Percentiles rank a stretch among this genome's conserved stretches.
Evolutionary conservation across 257 asterid species (phyloP).

Genomic region (Penstemon davidsonii): DNA sequence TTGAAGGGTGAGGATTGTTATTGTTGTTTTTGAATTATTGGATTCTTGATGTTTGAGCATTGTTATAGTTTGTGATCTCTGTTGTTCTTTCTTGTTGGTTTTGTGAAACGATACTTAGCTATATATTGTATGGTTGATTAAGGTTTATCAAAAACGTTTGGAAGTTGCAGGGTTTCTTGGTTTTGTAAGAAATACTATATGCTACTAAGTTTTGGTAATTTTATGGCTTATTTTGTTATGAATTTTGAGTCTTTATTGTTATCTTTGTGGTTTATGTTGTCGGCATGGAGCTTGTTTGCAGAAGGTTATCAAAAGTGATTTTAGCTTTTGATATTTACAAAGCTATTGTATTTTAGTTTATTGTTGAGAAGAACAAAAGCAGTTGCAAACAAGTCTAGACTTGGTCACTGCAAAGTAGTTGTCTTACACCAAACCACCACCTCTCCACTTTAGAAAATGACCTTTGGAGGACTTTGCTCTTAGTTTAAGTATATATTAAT

Average conservation of each 20-base stretch:
- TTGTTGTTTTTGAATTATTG: slow-evolving; percentile 2
- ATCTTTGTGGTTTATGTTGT: neutral
- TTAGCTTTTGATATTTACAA: neutral
- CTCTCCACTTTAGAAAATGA: neutral
- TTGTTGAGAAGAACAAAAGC: too few species aligned
- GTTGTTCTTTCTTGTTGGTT: slow-evolving; percentile 13
- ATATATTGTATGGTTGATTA: neutral
- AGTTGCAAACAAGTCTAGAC: too few species aligned
- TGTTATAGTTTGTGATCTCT: slow-evolving; percentile 17
- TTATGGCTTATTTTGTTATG: neutral
- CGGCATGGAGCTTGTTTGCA: neutral
- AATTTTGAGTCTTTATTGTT: neutral
- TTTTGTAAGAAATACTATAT: neutral
- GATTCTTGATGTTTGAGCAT: neutral
- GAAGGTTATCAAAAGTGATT: neutral
- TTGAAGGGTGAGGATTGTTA: slow-evolving; percentile 16
- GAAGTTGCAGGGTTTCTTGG: neutral
- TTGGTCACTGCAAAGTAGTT: neutral
- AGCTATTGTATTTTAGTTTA: too few species aligned
- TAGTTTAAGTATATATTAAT: neutral
- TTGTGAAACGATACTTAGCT: neutral
- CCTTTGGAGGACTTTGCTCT: neutral
- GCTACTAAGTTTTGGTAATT: neutral
- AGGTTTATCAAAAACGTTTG: neutral
- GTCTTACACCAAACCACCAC: neutral